Percentiles rank a stretch among this genome's conserved stretches.
Conservation (phyloP, 192 early-diverging fungal genomes). For the Backusella westeae region DNA sequence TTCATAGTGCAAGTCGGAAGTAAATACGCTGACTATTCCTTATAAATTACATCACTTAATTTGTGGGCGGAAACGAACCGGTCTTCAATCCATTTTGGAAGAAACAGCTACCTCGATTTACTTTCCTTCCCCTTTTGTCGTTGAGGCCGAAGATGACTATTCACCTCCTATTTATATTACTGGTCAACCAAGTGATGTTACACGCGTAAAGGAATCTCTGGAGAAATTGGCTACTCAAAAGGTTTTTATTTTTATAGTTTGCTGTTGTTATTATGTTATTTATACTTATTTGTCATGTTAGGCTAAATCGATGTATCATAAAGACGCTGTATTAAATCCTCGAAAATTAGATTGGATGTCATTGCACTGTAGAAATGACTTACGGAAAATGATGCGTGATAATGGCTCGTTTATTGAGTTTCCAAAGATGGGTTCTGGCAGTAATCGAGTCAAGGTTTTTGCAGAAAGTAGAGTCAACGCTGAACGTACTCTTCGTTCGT, state of each 20-base stretch:
- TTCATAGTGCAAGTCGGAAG: too few species aligned
- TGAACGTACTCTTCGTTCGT: constrained; percentile 63
- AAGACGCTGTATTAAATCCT: constrained; percentile 42
- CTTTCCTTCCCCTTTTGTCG: constrained; percentile 58
- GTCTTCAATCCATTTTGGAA: constrained; percentile 67
- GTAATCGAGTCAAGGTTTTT: constrained; percentile 53
- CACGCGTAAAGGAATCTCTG: constrained; percentile 50
- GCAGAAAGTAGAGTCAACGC: constrained; percentile 68
- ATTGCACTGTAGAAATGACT: constrained; percentile 54
- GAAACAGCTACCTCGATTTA: constrained; percentile 72
- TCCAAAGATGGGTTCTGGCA: constrained; percentile 56
- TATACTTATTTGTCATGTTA: constrained; percentile 28
- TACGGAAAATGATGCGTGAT: constrained; percentile 71
- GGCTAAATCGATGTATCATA: constrained; percentile 45
- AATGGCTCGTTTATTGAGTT: constrained; percentile 65
- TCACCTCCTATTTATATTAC: constrained; percentile 62
- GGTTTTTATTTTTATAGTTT: constrained; percentile 14
- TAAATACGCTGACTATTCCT: too few species aligned
- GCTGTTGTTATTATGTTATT: background rate
- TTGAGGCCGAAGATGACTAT: constrained; percentile 34
- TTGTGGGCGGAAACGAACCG: constrained; percentile 63
- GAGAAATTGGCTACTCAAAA: constrained; percentile 41
- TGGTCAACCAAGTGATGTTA: constrained; percentile 50
- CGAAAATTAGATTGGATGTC: constrained; percentile 84
- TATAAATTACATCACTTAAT: constrained; percentile 66